These are phyloP conservation scores for Pythium phragmiticola DNA, from an alignment of 352 stramenopile genomes.

Conservation along the genomic window DNA sequence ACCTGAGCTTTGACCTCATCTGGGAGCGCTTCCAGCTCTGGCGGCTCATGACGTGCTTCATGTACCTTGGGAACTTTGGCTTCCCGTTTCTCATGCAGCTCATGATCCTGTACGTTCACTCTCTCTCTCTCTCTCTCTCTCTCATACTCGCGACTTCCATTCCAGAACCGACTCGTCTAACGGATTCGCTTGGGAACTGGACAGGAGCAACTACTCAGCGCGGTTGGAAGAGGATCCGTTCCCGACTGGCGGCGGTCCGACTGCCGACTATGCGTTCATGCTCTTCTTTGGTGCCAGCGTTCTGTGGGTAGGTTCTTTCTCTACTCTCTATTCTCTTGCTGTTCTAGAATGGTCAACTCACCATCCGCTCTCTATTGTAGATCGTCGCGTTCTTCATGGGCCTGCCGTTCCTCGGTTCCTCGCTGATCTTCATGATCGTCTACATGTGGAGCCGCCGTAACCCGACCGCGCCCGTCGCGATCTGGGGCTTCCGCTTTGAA, in stretches of 20 bases:
- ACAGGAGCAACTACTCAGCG: constrained; percentile 80
- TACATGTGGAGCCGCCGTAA: constrained; percentile 91
- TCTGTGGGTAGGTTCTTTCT: constrained; percentile 60
- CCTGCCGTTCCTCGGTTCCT: constrained; percentile 78
- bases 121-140: background rate
- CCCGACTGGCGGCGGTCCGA: constrained; percentile 69
- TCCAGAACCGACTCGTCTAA: too few species aligned
- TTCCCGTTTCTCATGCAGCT: constrained; percentile 91
- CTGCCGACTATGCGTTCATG: constrained; percentile 90
- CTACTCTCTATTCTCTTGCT: background rate
- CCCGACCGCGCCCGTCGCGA: constrained; percentile 71
- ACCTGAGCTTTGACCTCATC: constrained; percentile 85
- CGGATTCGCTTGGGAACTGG: background rate
- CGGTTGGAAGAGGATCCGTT: constrained; percentile 86
- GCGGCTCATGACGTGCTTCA: constrained; percentile 87
- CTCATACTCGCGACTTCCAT: too few species aligned
- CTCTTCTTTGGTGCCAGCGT: constrained; percentile 79
- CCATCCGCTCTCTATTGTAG: constrained; percentile 24
- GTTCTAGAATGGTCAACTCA: background rate
- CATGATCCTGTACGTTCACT: constrained; percentile 77
- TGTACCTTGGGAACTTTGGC: constrained; percentile 86
- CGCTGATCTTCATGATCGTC: constrained; percentile 90
- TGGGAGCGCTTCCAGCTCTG: constrained; percentile 89
- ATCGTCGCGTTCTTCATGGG: constrained; percentile 83
- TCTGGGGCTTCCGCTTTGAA: constrained; percentile 89